Evolutionary conservation across 1,139 yeast genomes (phyloP).

Genomic region (Saccharomyces hybrid): DNA sequence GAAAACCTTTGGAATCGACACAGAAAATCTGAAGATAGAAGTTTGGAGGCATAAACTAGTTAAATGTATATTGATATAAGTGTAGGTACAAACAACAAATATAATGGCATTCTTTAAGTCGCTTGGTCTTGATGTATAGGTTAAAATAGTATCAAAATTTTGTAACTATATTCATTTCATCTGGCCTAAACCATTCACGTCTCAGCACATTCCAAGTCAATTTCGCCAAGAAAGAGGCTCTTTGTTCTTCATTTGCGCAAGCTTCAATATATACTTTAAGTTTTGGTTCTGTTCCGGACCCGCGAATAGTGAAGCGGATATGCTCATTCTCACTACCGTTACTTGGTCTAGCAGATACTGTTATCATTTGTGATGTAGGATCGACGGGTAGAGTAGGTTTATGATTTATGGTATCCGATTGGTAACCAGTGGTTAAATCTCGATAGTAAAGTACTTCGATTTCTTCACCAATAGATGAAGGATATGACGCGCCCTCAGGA

Average conservation of each 20-base stretch:
- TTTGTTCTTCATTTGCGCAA: constrained; percentile 37
- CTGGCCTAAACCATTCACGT: constrained; percentile 56
- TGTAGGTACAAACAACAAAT: neutral
- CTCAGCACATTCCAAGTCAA: constrained; percentile 62
- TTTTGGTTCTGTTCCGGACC: constrained; percentile 96
- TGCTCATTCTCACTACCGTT: constrained; percentile 22
- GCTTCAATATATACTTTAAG: constrained; percentile 89
- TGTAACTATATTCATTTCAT: constrained; percentile 29
- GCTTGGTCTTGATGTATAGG: neutral
- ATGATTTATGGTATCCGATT: constrained; percentile 54
- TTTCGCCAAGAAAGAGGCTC: constrained; percentile 48
- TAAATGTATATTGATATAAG: neutral
- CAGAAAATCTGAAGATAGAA: neutral
- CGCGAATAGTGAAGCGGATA: constrained; percentile 78
- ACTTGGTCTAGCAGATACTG: constrained; percentile 38
- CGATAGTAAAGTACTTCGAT: constrained; percentile 62
- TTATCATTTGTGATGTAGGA: constrained; percentile 75
- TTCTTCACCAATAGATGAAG: constrained; percentile 32
- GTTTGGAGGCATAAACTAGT: neutral
- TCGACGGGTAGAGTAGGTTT: constrained; percentile 66
- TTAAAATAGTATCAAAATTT: constrained; percentile 5
- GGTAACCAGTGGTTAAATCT: constrained; percentile 78
- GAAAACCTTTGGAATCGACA: constrained; percentile 11
- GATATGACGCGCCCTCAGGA: constrained; percentile 18
- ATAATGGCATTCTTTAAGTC: neutral